Evolutionary conservation across 176 grass and related monocot species (phyloP), one percentile per base, ranked within the genome.

Genomic region (Lolium multiflorum): DNA sequence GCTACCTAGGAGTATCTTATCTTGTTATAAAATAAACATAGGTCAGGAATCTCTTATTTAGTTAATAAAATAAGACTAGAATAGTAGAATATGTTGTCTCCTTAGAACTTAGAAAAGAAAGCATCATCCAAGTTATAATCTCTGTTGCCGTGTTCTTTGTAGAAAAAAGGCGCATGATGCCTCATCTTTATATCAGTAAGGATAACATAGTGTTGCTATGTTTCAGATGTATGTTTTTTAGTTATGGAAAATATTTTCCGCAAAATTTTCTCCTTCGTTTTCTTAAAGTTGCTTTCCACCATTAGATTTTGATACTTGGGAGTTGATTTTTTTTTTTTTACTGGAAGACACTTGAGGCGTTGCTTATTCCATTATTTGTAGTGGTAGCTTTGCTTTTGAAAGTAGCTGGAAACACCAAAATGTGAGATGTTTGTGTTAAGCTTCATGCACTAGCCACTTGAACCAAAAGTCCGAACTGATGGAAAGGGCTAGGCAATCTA

Each of bases 81-180:
- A n/a, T 68, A 35, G 31, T 35, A 35, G 20, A 84, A n/a, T 68
- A 39, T 83, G 22, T 73, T 91, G 11, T 80, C 31, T 60, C 48
- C 73, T 75, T 74, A 26, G 39, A 64, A 31, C 63, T 90, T 73
- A 11, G 48, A 62, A 78, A 65, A 18, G 4, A 49, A 49, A 74
- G 12, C 71, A 50, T 50, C 71, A 9, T 8, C 71, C 47, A 26
- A 74, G 21, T 74, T 74, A 26, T 26, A 73, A 50, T 51, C 13
- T 74, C 22, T 25, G 22, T 74, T 74, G 21, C 22, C 20, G 47
- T 17, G 7, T 75, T 75, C 46, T 52, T 75, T 17, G 3, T 5
- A 10, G 13, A 52, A 75, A 31, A 31, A 75, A 4, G 43, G 3
- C 3, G 24, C 14, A 28, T 10, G 7, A 75, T 26, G 8, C 72